These are phyloP conservation scores for Casuarina cunninghamiana DNA, from an alignment of 306 rosid genomes.

Conservation along the genomic window DNA sequence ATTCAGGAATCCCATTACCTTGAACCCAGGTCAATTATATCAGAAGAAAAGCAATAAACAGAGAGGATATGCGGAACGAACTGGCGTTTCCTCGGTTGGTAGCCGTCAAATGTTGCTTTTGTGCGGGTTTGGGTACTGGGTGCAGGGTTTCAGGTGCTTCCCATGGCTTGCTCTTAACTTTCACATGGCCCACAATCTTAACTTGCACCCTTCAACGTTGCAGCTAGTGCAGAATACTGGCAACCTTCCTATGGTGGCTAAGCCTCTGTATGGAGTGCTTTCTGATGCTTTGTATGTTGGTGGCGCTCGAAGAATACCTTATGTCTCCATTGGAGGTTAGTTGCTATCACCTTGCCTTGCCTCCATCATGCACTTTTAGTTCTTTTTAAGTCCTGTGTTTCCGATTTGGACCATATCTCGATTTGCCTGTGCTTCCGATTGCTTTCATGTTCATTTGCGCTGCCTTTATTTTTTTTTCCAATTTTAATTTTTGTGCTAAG, in stretches of 20 bases:
- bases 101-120: slow-evolving; percentile 46
- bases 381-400: slow-evolving; percentile 6
- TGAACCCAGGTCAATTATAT: slow-evolving; percentile 21
- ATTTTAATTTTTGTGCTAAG: neutral
- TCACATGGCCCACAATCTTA: slow-evolving; percentile 72
- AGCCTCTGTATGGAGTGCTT: slow-evolving; percentile 76
- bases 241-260: slow-evolving; percentile 88
- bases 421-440: neutral
- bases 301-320: slow-evolving; percentile 86
- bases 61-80: slow-evolving; percentile 26
- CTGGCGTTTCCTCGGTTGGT: slow-evolving; percentile 32
- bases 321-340: slow-evolving; percentile 76
- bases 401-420: neutral
- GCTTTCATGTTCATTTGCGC: neutral
- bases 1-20: slow-evolving; percentile 18
- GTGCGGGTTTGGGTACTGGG: slow-evolving; percentile 91
- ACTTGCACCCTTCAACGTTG: slow-evolving; percentile 59
- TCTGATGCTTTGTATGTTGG: slow-evolving; percentile 72
- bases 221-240: slow-evolving; percentile 77
- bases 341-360: slow-evolving; percentile 10
- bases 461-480: neutral
- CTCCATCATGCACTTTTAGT: neutral
- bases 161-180: slow-evolving; percentile 90
- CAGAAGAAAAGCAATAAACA: slow-evolving; percentile 9
- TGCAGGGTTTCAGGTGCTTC: slow-evolving; percentile 89